These are phyloP conservation scores for Candida succiphila DNA, from an alignment of 805 yeast genomes.

Conservation along the genomic window DNA sequence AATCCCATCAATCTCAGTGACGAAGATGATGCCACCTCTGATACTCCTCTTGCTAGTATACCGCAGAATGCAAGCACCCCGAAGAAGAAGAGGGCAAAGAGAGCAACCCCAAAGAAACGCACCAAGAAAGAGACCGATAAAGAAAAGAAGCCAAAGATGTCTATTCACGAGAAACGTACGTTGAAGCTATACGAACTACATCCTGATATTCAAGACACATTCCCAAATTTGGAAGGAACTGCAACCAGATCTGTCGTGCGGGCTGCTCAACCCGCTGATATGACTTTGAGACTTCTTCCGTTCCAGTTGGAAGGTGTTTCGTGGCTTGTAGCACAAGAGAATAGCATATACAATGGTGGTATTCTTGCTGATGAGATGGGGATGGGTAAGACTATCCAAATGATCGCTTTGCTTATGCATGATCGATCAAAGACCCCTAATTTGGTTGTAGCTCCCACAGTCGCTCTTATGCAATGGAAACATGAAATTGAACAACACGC, in stretches of 20 bases:
- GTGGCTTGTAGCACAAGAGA: slow-evolving; percentile 84
- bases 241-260: slow-evolving; percentile 38
- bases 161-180: slow-evolving; percentile 64
- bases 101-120: slow-evolving; percentile 15
- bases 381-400: slow-evolving; percentile 98
- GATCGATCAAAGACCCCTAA: slow-evolving; percentile 64
- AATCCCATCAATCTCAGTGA: slow-evolving; percentile 9
- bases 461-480: slow-evolving; percentile 98
- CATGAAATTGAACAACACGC: slow-evolving; percentile 86
- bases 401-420: slow-evolving; percentile 75
- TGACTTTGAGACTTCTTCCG: slow-evolving; percentile 68
- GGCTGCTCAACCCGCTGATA: slow-evolving; percentile 70
- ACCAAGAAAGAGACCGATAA: slow-evolving; percentile 11
- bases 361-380: slow-evolving; percentile 99
- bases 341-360: slow-evolving; percentile 74
- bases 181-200: slow-evolving; percentile 60
- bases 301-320: slow-evolving; percentile 90
- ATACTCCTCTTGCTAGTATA: slow-evolving; percentile 7
- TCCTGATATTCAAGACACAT: slow-evolving; percentile 67
- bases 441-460: slow-evolving; percentile 94
- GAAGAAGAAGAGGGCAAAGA: slow-evolving; percentile 4
- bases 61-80: background rate
- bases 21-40: slow-evolving; percentile 8
- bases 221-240: slow-evolving; percentile 47
- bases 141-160: slow-evolving; percentile 45